Base-by-base conservation (phyloP, 2,329 filamentous ascomycete species). In the Colletotrichum spaethianum region DNA sequence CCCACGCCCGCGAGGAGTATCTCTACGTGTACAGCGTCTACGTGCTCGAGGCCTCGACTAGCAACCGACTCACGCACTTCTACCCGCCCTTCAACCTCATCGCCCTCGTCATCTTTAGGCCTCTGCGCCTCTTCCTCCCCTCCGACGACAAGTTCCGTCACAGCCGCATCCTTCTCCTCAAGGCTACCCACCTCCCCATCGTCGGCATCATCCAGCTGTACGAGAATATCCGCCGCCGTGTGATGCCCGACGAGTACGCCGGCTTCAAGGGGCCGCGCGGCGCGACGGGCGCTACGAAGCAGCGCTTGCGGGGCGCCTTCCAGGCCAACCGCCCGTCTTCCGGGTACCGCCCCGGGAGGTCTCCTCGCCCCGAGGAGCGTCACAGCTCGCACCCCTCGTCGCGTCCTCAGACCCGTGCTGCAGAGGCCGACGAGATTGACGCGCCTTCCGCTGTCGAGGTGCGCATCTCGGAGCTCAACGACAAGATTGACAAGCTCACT, bases 31-130 rank as follows among this genome's bases (percentile, higher is more conserved):
- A 91, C 81, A 89, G 87, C 75, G 87, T 90, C 62, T 91, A 91
- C 79, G 91, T 91, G 75, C 85, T 91, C 67, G 88, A 91, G 80
- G 90, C 91, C 18, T 92, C 90, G 60, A 93, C 91, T 52, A 91
- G 89, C 76, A 92, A 92, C 75, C 86, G 91, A 57, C 86, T 93
- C 42, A 93, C 91, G 5, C 90, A 93, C 80, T 93, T 93, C 78
- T 92, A 92, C 76, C 91, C 91, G 61, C 91, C 91, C 1, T 89
- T 93, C 76, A 96, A 96, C 80, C 87, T 96, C 48, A 84, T 96
- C 55, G 92, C 93, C 9, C 86, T 95, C 67, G 82, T 92, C 74
- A 86, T 92, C 73, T 91, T 95, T 78, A 89, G 93, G 20, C 94
- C 94, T 0, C 85, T 94, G 71, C 88, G 93, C 69, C 85, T 95